phyloP scores from a whole-genome alignment of 2,329 filamentous ascomycete genomes.

The Hymenoscyphus occultus region DNA sequence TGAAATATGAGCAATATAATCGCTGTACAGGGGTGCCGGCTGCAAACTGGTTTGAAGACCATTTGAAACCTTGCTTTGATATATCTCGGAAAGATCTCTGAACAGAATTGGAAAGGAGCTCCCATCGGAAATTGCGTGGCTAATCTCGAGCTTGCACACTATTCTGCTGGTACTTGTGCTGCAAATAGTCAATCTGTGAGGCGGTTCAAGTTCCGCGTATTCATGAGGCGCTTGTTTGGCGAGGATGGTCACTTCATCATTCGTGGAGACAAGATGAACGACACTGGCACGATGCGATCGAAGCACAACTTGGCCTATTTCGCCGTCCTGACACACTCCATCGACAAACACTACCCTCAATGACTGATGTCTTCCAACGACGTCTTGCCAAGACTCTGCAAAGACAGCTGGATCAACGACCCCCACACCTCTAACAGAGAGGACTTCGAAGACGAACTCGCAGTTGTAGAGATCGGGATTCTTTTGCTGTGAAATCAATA shows the following conservation, averaged over 20 bases:
- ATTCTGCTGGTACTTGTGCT: constrained; percentile 39
- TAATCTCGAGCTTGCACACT: constrained; percentile 48
- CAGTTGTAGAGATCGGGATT: constrained; percentile 9
- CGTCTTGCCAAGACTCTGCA: constrained; percentile 18
- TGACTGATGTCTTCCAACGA: constrained; percentile 21
- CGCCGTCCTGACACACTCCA: constrained; percentile 15
- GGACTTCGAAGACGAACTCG: constrained; percentile 4
- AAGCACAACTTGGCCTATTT: constrained; percentile 34
- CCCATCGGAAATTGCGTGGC: constrained; percentile 51
- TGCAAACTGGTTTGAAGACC: neutral
- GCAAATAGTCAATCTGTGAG: constrained; percentile 43
- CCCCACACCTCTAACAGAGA: neutral
- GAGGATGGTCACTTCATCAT: constrained; percentile 30
- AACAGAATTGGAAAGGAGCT: constrained; percentile 44
- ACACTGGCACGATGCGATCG: constrained; percentile 19
- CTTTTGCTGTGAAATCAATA: constrained; percentile 19
- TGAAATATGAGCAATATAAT: constrained; percentile 38
- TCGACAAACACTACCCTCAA: constrained; percentile 28
- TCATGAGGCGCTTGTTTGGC: constrained; percentile 6
- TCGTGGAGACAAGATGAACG: constrained; percentile 36
- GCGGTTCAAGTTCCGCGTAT: constrained; percentile 33
- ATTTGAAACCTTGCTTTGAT: constrained; percentile 1
- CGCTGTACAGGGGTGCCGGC: constrained; percentile 15
- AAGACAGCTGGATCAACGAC: constrained; percentile 28
- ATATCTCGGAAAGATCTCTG: constrained; percentile 9